Percentiles rank a stretch among this genome's conserved stretches.
Evolutionary conservation across 2,329 filamentous ascomycete genomes (phyloP).

Genomic region (Trichoderma guizhouense): DNA sequence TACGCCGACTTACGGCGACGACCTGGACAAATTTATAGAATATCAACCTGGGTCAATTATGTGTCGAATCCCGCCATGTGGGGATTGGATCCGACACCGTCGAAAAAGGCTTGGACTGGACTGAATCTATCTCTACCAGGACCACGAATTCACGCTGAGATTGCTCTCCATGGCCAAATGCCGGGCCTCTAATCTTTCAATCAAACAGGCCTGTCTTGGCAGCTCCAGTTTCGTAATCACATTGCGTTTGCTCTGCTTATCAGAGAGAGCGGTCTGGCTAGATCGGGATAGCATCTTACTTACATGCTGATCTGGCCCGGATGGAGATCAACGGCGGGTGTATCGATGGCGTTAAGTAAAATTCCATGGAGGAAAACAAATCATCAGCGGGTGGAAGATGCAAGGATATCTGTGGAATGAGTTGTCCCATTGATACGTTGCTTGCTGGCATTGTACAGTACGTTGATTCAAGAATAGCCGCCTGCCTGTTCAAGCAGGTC

Average conservation of each 20-base stretch:
- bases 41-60: neutral
- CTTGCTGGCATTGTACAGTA: neutral
- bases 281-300: neutral
- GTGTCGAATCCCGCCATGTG: slow-evolving; percentile 1
- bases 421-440: neutral
- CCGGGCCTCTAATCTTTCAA: neutral
- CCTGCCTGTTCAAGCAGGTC: neutral
- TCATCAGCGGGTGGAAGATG: neutral
- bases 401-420: neutral
- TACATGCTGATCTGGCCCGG: neutral
- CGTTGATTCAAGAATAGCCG: neutral
- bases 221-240: neutral
- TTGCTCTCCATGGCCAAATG: neutral
- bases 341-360: neutral
- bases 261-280: neutral
- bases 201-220: neutral
- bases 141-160: neutral
- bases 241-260: neutral
- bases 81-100: neutral
- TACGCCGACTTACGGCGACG: neutral
- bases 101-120: neutral
- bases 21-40: neutral
- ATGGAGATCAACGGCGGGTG: neutral
- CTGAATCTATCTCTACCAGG: neutral
- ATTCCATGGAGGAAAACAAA: neutral